Evolutionary conservation across 2,329 filamentous ascomycete species (phyloP), one percentile per base, ranked within the genome.

Genomic region (Trematosphaeria pertusa): DNA sequence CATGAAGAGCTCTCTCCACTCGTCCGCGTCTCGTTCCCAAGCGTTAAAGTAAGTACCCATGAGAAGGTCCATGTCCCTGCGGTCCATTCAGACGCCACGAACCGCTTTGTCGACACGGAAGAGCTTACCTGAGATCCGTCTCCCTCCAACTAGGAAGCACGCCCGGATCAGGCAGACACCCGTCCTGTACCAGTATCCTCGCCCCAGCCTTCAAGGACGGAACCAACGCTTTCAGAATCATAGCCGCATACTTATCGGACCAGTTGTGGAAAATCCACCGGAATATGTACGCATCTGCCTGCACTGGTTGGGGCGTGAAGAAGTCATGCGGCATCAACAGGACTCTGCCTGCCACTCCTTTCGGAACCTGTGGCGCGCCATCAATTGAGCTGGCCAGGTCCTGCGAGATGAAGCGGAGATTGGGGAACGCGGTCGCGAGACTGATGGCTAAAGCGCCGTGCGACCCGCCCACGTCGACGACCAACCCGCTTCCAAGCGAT

Each of bases 191-290:
- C 18, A 43, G 7, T 12, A 37, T 36, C 32, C 41, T 43, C 17
- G 20, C 33, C 12, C 46, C 46, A 8, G 14, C 7, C 10, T 35
- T 49, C 48, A 52, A 6, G 7, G 48, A 33, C 18, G 36, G 30
- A n/a, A 48, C 28, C 10, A 48, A 14, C 11, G 22, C 20, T 18
- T 19, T 40, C 14, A 52, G 11, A 4, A 52, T 48, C 9, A 15
- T 21, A 4, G 34, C 30, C 5, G 39, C 20, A 15, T 47, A 40
- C 8, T 32, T 33, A 30, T 38, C 43, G 4, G 24, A 14, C 43
- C 43, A 47, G 65, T 84, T 81, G 59, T 85, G 81, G 7, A 85
- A 65, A 52, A 85, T 82, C 74, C 76, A 79, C 31, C 80, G 76
- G 64, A 83, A 78, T 55, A 78, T 75, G 65, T 84, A 85, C 2